A percentile compares a stretch with the other conserved stretches of the same genome.
Conservation (phyloP, 495 filamentous ascomycete species). For the Penicillium manginii region DNA sequence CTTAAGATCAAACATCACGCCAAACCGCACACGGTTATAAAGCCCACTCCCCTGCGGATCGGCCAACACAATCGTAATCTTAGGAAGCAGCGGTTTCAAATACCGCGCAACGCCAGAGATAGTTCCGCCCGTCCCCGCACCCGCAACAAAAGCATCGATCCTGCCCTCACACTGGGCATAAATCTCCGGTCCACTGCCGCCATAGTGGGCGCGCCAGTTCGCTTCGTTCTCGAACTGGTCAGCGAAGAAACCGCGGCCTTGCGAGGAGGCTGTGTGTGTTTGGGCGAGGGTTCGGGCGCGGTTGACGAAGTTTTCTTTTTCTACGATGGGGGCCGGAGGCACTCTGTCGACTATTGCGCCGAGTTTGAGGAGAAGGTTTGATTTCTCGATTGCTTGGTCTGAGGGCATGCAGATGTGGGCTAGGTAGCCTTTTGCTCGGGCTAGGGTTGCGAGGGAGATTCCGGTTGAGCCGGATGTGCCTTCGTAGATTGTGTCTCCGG, state of each 20-base stretch:
- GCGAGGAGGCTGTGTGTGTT: constrained; percentile 62
- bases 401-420: constrained; percentile 97
- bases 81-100: constrained; percentile 70
- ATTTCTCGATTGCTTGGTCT: constrained; percentile 89
- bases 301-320: constrained; percentile 93
- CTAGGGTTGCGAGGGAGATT: constrained; percentile 89
- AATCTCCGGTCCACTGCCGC: constrained; percentile 89
- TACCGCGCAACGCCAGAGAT: constrained; percentile 83
- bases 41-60: constrained; percentile 94
- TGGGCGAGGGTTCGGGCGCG: constrained; percentile 75
- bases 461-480: constrained; percentile 94
- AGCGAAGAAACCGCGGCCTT: constrained; percentile 79
- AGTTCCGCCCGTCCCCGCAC: constrained; percentile 95
- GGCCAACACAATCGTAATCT: constrained; percentile 77
- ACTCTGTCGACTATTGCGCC: constrained; percentile 90
- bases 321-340: constrained; percentile 86
- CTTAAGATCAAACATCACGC: constrained; percentile 91
- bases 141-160: constrained; percentile 89
- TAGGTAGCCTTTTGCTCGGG: constrained; percentile 83
- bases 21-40: constrained; percentile 86
- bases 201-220: constrained; percentile 84
- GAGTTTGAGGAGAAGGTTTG: constrained; percentile 82
- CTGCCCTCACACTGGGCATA: constrained; percentile 72
- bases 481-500: constrained; percentile 94
- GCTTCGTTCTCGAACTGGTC: constrained; percentile 93